phyloP scores from a whole-genome alignment of 345 rosid genomes.

The Moringa oleifera region DNA sequence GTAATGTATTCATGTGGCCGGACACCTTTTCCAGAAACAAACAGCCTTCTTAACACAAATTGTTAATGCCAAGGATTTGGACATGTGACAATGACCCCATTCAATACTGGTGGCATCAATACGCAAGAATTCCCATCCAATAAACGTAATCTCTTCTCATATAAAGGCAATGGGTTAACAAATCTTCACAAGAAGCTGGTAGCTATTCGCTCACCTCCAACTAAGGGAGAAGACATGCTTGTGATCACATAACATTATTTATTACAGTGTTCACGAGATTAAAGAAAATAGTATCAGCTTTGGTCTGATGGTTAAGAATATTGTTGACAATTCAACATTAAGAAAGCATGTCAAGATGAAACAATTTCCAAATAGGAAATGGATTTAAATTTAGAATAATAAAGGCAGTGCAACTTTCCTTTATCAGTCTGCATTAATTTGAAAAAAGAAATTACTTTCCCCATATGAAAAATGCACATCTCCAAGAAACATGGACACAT shows the following conservation, averaged over 20 bases:
- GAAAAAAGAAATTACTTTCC: slow-evolving; percentile 6
- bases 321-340: neutral
- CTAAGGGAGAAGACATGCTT: neutral
- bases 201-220: neutral
- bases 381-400: neutral
- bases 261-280: too few species aligned
- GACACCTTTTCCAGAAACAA: too few species aligned
- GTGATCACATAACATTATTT: neutral
- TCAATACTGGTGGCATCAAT: too few species aligned
- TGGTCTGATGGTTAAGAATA: neutral
- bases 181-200: too few species aligned
- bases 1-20: too few species aligned
- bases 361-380: slow-evolving; percentile 8
- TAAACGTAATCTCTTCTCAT: too few species aligned
- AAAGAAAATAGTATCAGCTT: neutral
- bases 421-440: neutral
- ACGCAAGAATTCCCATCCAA: too few species aligned
- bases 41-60: too few species aligned
- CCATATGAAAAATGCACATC: slow-evolving; percentile 1
- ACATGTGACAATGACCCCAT: too few species aligned
- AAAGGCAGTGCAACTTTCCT: neutral
- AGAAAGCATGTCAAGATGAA: neutral
- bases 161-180: too few species aligned
- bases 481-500: slow-evolving; percentile 11
- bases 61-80: too few species aligned